A percentile compares a stretch with the other conserved stretches of the same genome.
phyloP scores from a whole-genome alignment of 139 green algal genomes.

The Tetraselmis striata region DNA sequence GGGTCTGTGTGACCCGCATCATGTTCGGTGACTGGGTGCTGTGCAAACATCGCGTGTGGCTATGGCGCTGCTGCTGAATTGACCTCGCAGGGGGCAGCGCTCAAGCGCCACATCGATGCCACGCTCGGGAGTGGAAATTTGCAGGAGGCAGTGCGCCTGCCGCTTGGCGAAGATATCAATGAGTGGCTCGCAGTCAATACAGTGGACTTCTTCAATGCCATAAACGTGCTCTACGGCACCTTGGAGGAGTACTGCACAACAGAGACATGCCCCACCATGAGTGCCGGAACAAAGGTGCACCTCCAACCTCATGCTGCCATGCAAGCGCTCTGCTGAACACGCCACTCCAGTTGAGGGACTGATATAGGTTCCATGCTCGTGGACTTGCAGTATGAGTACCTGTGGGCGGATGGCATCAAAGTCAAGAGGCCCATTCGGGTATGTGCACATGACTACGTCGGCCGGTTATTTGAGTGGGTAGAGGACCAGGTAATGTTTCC shows the following conservation, averaged over 20 bases:
- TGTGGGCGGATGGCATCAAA: constrained; percentile 94
- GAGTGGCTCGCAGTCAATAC: constrained; percentile 85
- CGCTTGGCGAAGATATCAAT: constrained; percentile 56
- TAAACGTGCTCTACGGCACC: constrained; percentile 87
- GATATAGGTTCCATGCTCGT: too few relatives aligned
- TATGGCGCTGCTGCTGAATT: neutral
- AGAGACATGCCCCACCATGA: constrained; percentile 88
- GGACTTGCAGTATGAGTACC: constrained; percentile 99
- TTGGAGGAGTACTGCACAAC: constrained; percentile 91
- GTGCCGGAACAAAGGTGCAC: constrained; percentile 76
- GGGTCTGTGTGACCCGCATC: too few relatives aligned
- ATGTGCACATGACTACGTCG: constrained; percentile 91
- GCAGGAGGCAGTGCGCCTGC: constrained; percentile 73
- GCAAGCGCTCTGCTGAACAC: neutral
- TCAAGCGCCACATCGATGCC: constrained; percentile 87
- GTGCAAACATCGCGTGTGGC: neutral
- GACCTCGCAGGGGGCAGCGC: constrained; percentile 57
- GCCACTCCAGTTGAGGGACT: too few relatives aligned
- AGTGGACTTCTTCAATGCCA: constrained; percentile 95
- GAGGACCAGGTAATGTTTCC: constrained; percentile 88
- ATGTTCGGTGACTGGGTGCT: neutral
- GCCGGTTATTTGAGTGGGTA: constrained; percentile 95
- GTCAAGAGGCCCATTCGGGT: constrained; percentile 88
- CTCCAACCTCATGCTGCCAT: too few relatives aligned
- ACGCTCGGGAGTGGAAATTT: constrained; percentile 81